Conservation (phyloP, 495 filamentous ascomycete species). For the Oidiodendron maius region DNA sequence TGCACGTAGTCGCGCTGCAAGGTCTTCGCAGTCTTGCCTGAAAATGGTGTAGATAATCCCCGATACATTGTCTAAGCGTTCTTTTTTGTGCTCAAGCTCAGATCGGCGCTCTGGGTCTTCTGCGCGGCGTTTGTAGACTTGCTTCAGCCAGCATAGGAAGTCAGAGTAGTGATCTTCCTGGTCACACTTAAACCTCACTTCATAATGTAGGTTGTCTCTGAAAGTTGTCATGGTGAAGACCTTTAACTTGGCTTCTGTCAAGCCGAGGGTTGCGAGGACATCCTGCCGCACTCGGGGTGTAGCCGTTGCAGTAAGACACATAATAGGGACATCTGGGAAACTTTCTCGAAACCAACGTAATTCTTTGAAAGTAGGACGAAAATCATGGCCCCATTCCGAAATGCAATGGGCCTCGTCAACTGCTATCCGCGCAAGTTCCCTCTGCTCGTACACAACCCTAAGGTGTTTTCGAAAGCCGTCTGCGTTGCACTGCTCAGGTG, state of each 20-base stretch:
- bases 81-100: constrained; percentile 41
- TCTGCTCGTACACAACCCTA: constrained; percentile 67
- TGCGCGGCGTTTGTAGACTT: constrained; percentile 59
- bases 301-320: constrained; percentile 87
- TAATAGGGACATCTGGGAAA: constrained; percentile 80
- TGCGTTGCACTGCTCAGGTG: constrained; percentile 78
- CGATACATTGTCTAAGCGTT: constrained; percentile 58
- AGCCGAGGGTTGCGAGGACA: constrained; percentile 66
- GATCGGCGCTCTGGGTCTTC: constrained; percentile 35
- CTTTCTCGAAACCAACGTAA: constrained; percentile 82
- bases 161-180: constrained; percentile 65
- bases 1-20: constrained; percentile 57
- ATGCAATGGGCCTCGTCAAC: constrained; percentile 97
- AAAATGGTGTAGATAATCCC: constrained; percentile 89
- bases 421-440: constrained; percentile 76
- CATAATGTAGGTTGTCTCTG: constrained; percentile 84
- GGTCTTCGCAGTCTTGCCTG: constrained; percentile 66
- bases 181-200: constrained; percentile 78
- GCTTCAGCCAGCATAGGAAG: constrained; percentile 67
- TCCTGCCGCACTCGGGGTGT: constrained; percentile 73
- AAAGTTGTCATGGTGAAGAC: constrained; percentile 75
- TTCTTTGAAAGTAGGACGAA: constrained; percentile 83
- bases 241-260: constrained; percentile 56
- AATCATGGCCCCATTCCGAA: constrained; percentile 97
- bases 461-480: constrained; percentile 73